Percentiles rank a stretch among this genome's conserved stretches.
Evolutionary conservation across 2,329 filamentous ascomycete species (phyloP).

Genomic region (Ustilaginoidea virens): DNA sequence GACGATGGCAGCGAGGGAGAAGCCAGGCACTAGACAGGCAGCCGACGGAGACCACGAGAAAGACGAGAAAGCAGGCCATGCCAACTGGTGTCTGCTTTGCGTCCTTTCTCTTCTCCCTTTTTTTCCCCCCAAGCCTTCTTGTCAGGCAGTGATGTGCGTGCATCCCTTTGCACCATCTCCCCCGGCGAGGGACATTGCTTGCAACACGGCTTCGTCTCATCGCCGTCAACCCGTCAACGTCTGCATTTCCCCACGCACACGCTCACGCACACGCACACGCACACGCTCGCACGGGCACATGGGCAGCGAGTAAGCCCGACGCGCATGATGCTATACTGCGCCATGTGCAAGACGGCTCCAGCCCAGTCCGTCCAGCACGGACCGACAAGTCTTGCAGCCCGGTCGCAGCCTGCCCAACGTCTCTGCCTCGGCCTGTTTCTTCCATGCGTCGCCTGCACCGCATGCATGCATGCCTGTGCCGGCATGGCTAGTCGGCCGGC

Average conservation of each 20-base stretch:
- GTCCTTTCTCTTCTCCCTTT: too few species aligned
- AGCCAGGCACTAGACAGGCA: too few species aligned
- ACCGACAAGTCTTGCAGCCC: conserved; percentile 5
- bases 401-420: conserved; percentile 4
- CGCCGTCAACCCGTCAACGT: conserved; percentile 2
- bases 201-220: conserved; percentile 4
- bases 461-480: not conserved
- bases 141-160: not conserved
- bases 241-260: not conserved
- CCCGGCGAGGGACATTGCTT: conserved; percentile 3
- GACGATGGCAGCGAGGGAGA: too few species aligned
- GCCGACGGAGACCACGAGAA: too few species aligned
- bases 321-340: not conserved
- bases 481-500: not conserved
- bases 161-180: conserved; percentile 3
- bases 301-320: too few species aligned
- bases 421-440: conserved; percentile 1
- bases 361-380: conserved; percentile 1
- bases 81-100: too few species aligned
- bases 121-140: too few species aligned
- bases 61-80: too few species aligned
- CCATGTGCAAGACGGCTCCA: conserved; percentile 1
- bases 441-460: not conserved
- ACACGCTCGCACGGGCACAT: too few species aligned
- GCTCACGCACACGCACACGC: not conserved